These are phyloP conservation scores for Daldinia decipiens DNA, from an alignment of 495 filamentous ascomycete species.

Conservation along the genomic window DNA sequence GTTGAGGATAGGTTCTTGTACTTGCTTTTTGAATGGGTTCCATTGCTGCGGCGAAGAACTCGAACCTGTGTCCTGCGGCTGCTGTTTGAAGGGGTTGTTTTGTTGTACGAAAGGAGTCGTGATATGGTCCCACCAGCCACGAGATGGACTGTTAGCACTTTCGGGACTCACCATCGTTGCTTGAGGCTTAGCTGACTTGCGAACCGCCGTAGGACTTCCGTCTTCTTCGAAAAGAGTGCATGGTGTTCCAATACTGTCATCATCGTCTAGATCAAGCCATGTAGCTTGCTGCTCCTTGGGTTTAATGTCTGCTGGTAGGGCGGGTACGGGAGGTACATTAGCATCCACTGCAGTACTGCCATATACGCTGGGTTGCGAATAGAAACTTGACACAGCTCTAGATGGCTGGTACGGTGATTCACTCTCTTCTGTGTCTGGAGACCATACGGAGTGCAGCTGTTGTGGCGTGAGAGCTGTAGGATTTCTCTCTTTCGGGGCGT, in stretches of 20 bases:
- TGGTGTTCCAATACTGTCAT: constrained; percentile 45
- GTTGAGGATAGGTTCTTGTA: constrained; percentile 11
- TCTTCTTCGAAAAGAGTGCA: constrained; percentile 63
- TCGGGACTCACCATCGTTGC: constrained; percentile 43
- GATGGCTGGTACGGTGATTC: constrained; percentile 43
- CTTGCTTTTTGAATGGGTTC: constrained; percentile 33
- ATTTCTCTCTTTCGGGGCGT: constrained; percentile 47
- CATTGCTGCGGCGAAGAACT: constrained; percentile 32
- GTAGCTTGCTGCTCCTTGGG: constrained; percentile 25
- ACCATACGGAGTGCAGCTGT: constrained; percentile 71
- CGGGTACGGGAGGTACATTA: constrained; percentile 69
- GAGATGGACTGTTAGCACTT: constrained; percentile 67
- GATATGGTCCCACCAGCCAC: constrained; percentile 90
- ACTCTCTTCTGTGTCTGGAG: constrained; percentile 58
- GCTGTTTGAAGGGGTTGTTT: constrained; percentile 51
- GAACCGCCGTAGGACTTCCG: constrained; percentile 48
- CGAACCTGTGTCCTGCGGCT: constrained; percentile 28
- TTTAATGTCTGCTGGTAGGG: constrained; percentile 62
- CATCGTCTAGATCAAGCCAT: constrained; percentile 30
- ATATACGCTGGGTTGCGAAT: constrained; percentile 68
- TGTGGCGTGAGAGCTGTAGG: constrained; percentile 74
- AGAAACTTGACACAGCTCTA: constrained; percentile 69
- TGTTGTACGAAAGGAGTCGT: constrained; percentile 73
- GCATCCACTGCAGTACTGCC: constrained; percentile 41
- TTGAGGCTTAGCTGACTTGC: constrained; percentile 49